Base-by-base conservation (phyloP, 129 eudicot genomes). In the Apium graveolens region DNA sequence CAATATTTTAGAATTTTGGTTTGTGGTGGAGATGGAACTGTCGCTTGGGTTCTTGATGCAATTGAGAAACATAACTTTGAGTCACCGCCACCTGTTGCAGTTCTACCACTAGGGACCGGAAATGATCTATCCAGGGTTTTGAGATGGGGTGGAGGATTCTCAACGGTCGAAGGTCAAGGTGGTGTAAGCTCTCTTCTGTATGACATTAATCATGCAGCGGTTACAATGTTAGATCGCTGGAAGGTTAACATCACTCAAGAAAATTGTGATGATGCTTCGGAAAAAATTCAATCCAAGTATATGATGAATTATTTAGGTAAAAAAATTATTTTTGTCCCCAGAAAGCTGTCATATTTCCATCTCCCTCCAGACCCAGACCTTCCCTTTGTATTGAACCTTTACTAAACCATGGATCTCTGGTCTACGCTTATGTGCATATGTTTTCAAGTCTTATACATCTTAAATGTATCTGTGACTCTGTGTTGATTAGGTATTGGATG, bases 11-110 rank as follows among this genome's bases (percentile, higher is more conserved):
- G 96, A 69, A 92, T 93, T 49, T 86, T 93, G 77, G 98, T 89
- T 49, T 93, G 98, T 80, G 98, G 96, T 9, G 98, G 98, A 62
- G 98, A 93, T 79, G 98, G 98, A 70, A 90, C 98, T 32, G 96
- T 89, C 31, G 96, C 96, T 45, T 93, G 98, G 98, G 96, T 93
- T 51, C 87, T 93, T 82, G 94, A 93, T 81, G 91, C 96, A 68
- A 93, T 93, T 80, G 98, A 90, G 80, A 90, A 71, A 79, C 88
- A 81, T 66, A 93, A 86, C 79, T 93, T 84, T 38, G 94, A 87
- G 76, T 93, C 98, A 63, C 98, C 98, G 4, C 98, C 98, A 49
- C 96, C 98, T 43, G 94, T 93, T 63, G 91, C 96, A 39, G 78
- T 93, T 83, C 92, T 93, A 72, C 96, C 98, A 4, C 81, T 90